Percentiles rank a stretch among this genome's conserved stretches.
These are phyloP conservation scores for Grosmannia huntii DNA, from an alignment of 2,329 filamentous ascomycete species.

Conservation along the genomic window DNA sequence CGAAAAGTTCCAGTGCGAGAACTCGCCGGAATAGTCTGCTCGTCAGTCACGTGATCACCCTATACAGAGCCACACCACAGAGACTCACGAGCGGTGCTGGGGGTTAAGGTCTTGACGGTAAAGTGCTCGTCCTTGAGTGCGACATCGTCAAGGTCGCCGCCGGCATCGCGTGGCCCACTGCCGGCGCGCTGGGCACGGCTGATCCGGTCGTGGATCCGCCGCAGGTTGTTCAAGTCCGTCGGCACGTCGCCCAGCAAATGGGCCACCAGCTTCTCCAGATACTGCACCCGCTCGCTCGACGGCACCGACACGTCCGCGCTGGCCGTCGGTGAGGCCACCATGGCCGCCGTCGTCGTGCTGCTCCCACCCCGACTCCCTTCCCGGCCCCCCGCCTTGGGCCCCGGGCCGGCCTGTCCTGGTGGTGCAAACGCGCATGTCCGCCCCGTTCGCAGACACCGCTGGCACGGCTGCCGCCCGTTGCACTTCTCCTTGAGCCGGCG, in stretches of 20 bases:
- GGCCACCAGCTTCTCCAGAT: slow-evolving; percentile 9
- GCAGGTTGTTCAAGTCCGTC: slow-evolving; percentile 11
- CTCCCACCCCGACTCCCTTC: background rate
- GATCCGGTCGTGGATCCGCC: slow-evolving; percentile 12
- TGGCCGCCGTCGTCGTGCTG: background rate
- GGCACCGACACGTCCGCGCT: background rate
- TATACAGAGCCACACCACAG: background rate
- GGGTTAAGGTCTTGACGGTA: slow-evolving; percentile 16
- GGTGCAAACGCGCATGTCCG: slow-evolving; percentile 10
- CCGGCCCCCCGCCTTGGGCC: too few species aligned
- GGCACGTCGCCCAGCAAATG: slow-evolving; percentile 11
- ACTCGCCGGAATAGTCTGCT: slow-evolving; percentile 37
- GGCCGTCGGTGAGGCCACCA: background rate
- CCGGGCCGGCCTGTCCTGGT: slow-evolving; percentile 17
- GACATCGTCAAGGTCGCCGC: slow-evolving; percentile 12
- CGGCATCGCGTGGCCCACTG: background rate
- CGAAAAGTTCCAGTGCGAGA: slow-evolving; percentile 41
- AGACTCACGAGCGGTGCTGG: slow-evolving; percentile 27
- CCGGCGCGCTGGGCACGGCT: background rate
- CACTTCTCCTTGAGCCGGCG: slow-evolving; percentile 14
- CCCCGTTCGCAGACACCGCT: slow-evolving; percentile 9
- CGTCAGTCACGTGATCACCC: background rate
- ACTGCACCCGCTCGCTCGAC: slow-evolving; percentile 1
- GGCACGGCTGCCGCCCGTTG: slow-evolving; percentile 12
- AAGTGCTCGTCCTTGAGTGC: slow-evolving; percentile 19